Conservation (phyloP, 2,329 filamentous ascomycete genomes). For the Fusarium concolor region DNA sequence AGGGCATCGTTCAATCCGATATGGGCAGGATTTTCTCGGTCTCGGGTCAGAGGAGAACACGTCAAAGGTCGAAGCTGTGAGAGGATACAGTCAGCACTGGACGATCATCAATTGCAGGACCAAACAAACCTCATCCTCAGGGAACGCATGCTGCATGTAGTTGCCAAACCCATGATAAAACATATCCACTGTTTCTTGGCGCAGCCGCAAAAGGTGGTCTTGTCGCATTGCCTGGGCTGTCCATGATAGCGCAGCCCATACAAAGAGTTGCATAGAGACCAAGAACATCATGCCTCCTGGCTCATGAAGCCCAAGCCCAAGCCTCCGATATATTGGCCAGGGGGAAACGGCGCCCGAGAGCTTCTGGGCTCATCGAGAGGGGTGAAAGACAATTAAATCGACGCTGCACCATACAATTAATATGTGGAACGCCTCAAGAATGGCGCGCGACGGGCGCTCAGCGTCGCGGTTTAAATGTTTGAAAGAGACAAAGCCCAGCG, state of each 20-base stretch:
- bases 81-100: conserved; percentile 36
- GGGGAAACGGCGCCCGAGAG: conserved; percentile 37
- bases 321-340: conserved; percentile 33
- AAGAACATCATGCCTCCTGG: conserved; percentile 47
- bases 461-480: conserved; percentile 26
- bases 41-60: conserved; percentile 85
- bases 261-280: conserved; percentile 39
- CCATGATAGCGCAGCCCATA: conserved; percentile 56
- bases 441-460: conserved; percentile 36
- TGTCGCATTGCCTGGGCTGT: conserved; percentile 64
- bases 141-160: conserved; percentile 94
- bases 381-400: conserved; percentile 12
- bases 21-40: conserved; percentile 80
- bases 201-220: conserved; percentile 65
- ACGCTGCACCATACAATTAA: conserved; percentile 12
- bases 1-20: conserved; percentile 94
- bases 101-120: neutral
- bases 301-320: conserved; percentile 36
- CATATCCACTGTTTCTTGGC: conserved; percentile 76
- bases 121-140: conserved; percentile 81
- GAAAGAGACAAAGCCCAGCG: conserved; percentile 15
- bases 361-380: conserved; percentile 44
- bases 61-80: conserved; percentile 82
- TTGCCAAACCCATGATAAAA: conserved; percentile 98
- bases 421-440: conserved; percentile 15